Conservation (phyloP, 2,329 filamentous ascomycete species). For the Aureobasidium vineae region DNA sequence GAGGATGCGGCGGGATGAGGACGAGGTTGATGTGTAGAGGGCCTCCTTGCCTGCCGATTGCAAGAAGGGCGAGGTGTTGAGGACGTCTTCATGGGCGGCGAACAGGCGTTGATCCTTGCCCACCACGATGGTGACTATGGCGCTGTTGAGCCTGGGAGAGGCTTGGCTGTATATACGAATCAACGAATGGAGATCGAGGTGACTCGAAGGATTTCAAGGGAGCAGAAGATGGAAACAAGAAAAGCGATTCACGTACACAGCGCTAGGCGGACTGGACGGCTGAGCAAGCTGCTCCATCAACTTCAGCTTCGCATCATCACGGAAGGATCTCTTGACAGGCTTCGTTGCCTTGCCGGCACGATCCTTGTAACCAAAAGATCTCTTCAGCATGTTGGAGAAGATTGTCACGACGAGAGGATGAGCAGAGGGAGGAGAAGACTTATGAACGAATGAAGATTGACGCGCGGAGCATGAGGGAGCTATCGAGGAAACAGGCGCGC, state of each 20-base stretch:
- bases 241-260: slow-evolving; percentile 13
- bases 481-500: slow-evolving; percentile 14
- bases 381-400: slow-evolving; percentile 75
- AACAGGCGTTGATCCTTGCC: slow-evolving; percentile 84
- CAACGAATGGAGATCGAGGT: neutral
- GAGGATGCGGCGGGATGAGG: slow-evolving; percentile 69
- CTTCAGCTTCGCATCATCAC: slow-evolving; percentile 80
- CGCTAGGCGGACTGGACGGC: slow-evolving; percentile 47
- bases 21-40: slow-evolving; percentile 53
- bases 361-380: slow-evolving; percentile 80
- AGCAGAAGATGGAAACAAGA: neutral
- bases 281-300: slow-evolving; percentile 77
- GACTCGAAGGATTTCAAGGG: neutral
- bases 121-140: slow-evolving; percentile 84
- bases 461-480: slow-evolving; percentile 25
- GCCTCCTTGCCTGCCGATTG: slow-evolving; percentile 21
- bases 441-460: slow-evolving; percentile 27
- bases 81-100: slow-evolving; percentile 90
- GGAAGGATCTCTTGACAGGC: slow-evolving; percentile 69
- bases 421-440: slow-evolving; percentile 11
- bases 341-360: slow-evolving; percentile 86
- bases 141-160: slow-evolving; percentile 57
- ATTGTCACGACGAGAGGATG: slow-evolving; percentile 41
- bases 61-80: slow-evolving; percentile 83
- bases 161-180: neutral